Base-by-base conservation (phyloP, 352 stramenopile genomes). In the Globisporangium echinulatum region DNA sequence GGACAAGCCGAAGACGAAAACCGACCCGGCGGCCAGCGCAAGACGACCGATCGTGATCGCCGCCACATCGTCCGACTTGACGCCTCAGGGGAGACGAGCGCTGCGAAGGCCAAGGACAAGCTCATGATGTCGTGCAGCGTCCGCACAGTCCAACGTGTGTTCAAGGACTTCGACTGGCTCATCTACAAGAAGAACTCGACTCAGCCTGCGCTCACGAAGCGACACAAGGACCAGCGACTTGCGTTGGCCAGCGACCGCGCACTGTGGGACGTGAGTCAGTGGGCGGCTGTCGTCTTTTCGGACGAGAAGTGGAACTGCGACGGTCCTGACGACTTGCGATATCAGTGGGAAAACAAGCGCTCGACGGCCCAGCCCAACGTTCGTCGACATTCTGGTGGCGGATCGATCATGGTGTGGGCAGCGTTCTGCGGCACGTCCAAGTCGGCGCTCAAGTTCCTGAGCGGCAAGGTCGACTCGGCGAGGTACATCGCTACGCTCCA, bases 121-220 rank as follows among this genome's bases (percentile, higher is more conserved):
- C 39, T 51, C 44, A 59, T 47, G 51, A 14, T 48, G 13, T 19
- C 36, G 10, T 56, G 37, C 51, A 48, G 51, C n/a, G 51, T 56
- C 25, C 37, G 13, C 5, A 56, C 36, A 11, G 37, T 48, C 14
- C 51, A 56, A 36, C 51, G 36, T 8, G 51, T 47, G 51, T 11
- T 47, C 51, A 46, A 56, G 36, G 37, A 44, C 14, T 13, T 56
- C 51, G 51, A 56, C 36, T 56, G 37, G 51, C 37, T 56, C 33
- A 11, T 17, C 36, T 56, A 47, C 36, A 56, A 56, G 51, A 47
- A 47, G 51, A 11, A 10, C 7, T 43, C 39, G 39, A 2, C 39
- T 10, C 7, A 43, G 39, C 39, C 39, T 11, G 39, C 39, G 51
- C 33, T 36, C 14, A 47, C 44, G n/a, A 49, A 49, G 44, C n/a